Base-by-base conservation (phyloP, 2,329 filamentous ascomycete species). In the Trichoderma harzianum region DNA sequence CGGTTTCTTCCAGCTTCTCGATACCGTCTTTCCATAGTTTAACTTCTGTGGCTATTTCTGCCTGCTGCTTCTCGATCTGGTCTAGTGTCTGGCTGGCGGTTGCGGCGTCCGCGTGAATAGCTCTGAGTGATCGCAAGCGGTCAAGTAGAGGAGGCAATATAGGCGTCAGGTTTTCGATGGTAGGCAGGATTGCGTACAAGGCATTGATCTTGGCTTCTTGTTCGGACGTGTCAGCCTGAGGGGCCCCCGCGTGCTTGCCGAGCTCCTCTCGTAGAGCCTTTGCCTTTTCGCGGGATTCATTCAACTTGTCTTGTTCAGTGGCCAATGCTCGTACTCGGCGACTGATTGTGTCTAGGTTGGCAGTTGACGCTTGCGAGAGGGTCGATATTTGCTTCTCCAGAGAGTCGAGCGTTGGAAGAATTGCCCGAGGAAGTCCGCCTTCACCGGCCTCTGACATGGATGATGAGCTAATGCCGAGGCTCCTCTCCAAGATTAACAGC, bases 191-290 rank as follows among this genome's bases (percentile, higher is more conserved):
- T 1, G 93, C 92, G 81, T 98, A 98, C 6, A 99, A 88, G 1
- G 95, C 93, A 75, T 97, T 96, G 79, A 99, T 92, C 80, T 97
- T 97, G 68, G 93, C 87, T 53, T 90, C 87, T 76, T 97, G 92
- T 76, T 97, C 94, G 10, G 86, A 83, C 74, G 91, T 85, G 71
- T 88, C 80, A 10, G 78, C 77, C 24, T 85, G 83, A 5, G 83
- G 78, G 1, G 83, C 79, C 10, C 79, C 83, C 5, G 53, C 72
- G 21, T 85, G 84, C 34, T 84, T 81, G 11, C 84, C 84, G 26
- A 91, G 82, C 32, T 88, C 87, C 70, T 91, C 90, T 73, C 91
- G 86, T 1, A 90, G 85, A 51, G 83, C 83, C 77, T 89, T 91
- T 51, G 90, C 90, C 68, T 88, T 87, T 76, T 87, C 87, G 24